Percentiles rank a stretch among this genome's conserved stretches.
Evolutionary conservation across 345 rosid genomes (phyloP).

Genomic region (Pugionium dolabratum): DNA sequence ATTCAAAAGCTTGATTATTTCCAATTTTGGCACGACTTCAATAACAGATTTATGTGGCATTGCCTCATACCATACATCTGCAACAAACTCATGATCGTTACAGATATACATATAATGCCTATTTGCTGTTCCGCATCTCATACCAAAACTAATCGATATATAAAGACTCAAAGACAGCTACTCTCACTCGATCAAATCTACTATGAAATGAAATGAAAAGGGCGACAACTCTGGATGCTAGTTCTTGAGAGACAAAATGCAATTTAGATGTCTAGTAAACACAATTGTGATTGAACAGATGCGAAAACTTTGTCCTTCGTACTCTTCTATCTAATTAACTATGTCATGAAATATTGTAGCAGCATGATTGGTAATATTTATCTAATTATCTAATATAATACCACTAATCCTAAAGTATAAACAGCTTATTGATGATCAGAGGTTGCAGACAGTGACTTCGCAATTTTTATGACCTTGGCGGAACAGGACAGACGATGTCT

Average conservation of each 20-base stretch:
- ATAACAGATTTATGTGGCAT: slow-evolving; percentile 26
- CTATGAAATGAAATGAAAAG: slow-evolving; percentile 18
- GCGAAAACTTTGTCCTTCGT: neutral
- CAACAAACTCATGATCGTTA: slow-evolving; percentile 25
- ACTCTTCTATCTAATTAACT: neutral
- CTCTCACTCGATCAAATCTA: slow-evolving; percentile 11
- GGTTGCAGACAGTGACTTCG: slow-evolving; percentile 22
- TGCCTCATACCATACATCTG: slow-evolving; percentile 9
- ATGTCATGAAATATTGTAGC: slow-evolving; percentile 12
- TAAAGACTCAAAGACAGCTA: slow-evolving; percentile 2
- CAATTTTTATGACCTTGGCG: slow-evolving; percentile 11
- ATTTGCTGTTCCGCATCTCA: slow-evolving; percentile 2
- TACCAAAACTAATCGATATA: slow-evolving; percentile 2
- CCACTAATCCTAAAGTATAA: slow-evolving; percentile 15
- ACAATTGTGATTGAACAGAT: slow-evolving; percentile 8
- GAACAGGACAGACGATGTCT: slow-evolving; percentile 24
- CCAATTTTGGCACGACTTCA: slow-evolving; percentile 31
- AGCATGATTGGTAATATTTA: slow-evolving; percentile 16
- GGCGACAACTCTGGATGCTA: slow-evolving; percentile 16
- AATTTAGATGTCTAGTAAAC: slow-evolving; percentile 8
- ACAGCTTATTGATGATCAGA: slow-evolving; percentile 15
- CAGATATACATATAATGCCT: neutral
- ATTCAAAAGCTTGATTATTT: slow-evolving; percentile 34
- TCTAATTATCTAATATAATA: neutral
- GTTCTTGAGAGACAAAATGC: neutral